These are phyloP conservation scores for Aspergillus ellipticus DNA, from an alignment of 495 filamentous ascomycete genomes.

Conservation along the genomic window DNA sequence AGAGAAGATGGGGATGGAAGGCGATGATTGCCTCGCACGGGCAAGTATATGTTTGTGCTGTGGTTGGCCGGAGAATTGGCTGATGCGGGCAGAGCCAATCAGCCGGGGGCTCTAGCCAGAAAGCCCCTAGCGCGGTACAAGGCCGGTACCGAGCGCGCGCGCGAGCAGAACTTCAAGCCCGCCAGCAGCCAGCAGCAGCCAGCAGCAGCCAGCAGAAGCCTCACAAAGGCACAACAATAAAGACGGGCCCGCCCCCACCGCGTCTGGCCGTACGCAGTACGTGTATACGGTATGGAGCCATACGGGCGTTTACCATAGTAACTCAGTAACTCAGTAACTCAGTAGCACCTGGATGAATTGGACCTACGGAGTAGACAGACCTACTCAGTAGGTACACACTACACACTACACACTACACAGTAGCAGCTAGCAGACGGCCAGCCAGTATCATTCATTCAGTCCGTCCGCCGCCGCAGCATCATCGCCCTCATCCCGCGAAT, in stretches of 20 bases:
- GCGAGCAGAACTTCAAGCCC: no score
- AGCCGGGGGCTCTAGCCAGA: not conserved
- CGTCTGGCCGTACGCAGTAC: not conserved
- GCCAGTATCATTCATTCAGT: not conserved
- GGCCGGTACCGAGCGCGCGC: not conserved
- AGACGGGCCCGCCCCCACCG: not conserved
- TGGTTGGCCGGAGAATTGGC: constrained; percentile 6
- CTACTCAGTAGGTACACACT: no score
- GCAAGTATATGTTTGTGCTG: not conserved
- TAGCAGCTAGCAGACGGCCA: no score
- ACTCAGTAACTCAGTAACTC: no score
- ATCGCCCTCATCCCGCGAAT: not conserved
- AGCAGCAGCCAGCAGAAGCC: no score
- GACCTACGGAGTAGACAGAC: no score
- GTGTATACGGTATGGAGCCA: not conserved
- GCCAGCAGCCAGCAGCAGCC: no score
- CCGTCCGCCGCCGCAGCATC: not conserved
- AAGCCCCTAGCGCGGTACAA: constrained; percentile 6
- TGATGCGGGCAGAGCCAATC: constrained; percentile 8
- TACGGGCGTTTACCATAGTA: not conserved
- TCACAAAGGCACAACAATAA: no score
- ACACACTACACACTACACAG: no score
- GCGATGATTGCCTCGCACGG: not conserved
- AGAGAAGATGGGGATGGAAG: no score
- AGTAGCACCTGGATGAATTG: no score